These are phyloP conservation scores for Dryadomyces quercivorus DNA, from an alignment of 2,329 filamentous ascomycete genomes.

Conservation along the genomic window DNA sequence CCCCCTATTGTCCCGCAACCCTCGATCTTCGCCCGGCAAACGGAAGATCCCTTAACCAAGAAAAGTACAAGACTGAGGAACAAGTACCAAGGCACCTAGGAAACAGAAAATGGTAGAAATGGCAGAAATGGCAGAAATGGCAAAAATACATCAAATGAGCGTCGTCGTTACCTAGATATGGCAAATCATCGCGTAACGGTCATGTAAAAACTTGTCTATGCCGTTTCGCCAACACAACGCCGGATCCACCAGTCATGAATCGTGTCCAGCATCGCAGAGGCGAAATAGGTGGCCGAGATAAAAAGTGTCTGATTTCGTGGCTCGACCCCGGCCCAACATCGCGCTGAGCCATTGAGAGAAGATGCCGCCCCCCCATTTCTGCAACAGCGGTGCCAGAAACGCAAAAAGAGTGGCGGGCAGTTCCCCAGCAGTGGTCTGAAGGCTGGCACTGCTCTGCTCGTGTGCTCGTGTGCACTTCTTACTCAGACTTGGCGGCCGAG, in stretches of 20 bases:
- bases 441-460: background rate
- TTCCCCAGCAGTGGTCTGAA: background rate
- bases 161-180: slow-evolving; percentile 1
- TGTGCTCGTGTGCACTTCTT: slow-evolving; percentile 19
- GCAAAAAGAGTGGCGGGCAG: background rate
- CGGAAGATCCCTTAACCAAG: background rate
- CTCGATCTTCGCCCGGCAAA: background rate
- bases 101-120: no score
- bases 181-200: background rate
- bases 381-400: background rate
- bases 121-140: no score
- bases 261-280: slow-evolving; percentile 15
- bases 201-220: slow-evolving; percentile 1
- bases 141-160: slow-evolving; percentile 1
- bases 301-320: background rate
- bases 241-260: slow-evolving; percentile 15
- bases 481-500: slow-evolving; percentile 58
- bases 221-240: slow-evolving; percentile 10
- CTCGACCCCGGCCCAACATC: background rate
- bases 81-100: slow-evolving; percentile 2
- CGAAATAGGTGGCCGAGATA: background rate
- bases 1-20: background rate
- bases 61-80: slow-evolving; percentile 1
- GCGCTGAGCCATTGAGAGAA: background rate
- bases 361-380: no score